Evolutionary conservation across 169 alveolate genomes (phyloP).

Genomic region (Plasmodium adleri): DNA sequence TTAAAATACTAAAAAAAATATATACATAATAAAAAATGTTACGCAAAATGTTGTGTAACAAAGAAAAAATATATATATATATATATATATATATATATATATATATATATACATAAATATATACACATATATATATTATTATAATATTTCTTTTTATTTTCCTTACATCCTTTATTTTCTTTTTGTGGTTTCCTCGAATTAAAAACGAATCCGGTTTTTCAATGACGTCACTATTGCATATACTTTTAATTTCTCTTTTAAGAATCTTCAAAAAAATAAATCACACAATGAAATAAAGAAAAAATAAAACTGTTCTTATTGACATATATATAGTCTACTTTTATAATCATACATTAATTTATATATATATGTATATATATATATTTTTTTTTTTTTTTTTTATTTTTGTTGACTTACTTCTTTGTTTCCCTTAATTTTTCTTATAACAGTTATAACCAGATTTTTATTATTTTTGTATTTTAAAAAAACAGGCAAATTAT

Average conservation of each 20-base stretch:
- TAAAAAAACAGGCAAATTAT: conserved; percentile 85
- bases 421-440: conserved; percentile 83
- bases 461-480: conserved; percentile 82
- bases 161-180: conserved; percentile 78
- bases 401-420: conserved; percentile 28
- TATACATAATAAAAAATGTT: conserved; percentile 3
- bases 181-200: conserved; percentile 83
- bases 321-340: neutral
- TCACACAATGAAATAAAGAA: neutral
- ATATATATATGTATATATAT: neutral
- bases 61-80: neutral
- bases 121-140: neutral
- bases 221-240: conserved; percentile 79
- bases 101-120: neutral
- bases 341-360: neutral
- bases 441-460: conserved; percentile 81
- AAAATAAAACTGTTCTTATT: neutral
- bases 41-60: neutral
- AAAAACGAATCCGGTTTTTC: conserved; percentile 79
- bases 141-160: conserved; percentile 74
- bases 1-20: conserved; percentile 39
- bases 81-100: neutral
- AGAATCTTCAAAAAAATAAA: conserved; percentile 31
- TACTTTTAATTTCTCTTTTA: conserved; percentile 79
- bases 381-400: neutral